Evolutionary conservation across 2,329 filamentous ascomycete species (phyloP), one percentile per base, ranked within the genome.

Genomic region (Mycosphaerella sp.): DNA sequence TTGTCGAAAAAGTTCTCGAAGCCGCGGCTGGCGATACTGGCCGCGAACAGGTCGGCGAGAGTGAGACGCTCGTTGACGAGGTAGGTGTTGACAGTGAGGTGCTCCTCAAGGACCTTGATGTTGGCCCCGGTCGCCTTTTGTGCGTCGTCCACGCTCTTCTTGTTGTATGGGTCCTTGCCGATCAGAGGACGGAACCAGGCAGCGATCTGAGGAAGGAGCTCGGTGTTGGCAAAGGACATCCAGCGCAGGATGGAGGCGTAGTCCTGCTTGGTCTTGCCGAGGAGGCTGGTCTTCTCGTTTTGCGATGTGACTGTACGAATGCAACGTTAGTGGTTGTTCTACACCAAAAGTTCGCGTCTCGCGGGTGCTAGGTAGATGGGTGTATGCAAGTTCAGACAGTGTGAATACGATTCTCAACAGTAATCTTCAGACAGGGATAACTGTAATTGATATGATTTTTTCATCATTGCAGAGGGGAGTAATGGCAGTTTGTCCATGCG

Each of bases 191-290:
- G 80, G 83, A 87, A 93, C 88, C 89, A 96, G 70, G 73, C 78
- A 74, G 79, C 84, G 62, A 97, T 75, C 60, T 75, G 71, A 59
- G 81, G 72, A 62, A 95, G 79, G 67, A 96, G 71, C 79, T 98
- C 91, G 55, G 75, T 72, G 84, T 97, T 98, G 82, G 86, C 87
- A 77, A 85, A 97, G 62, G 91, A 97, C 85, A 96, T 84, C 93
- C 93, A 98, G 76, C 87, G 88, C 71, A 98, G 80, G 74, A 98
- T 98, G 64, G 90, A 90, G 66, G 93, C 93, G 75, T 97, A 89
- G 84, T 98, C 93, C 80, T 98, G 91, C 86, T 98, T 98, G 78
- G 90, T 98, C 86, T 97, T 97, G 71, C 93, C 93, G 66, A 98
- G 84, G 62, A 98, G 89, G 64, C 89, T 94, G 67, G 93, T 98